Percentiles rank a stretch among this genome's conserved stretches.
phyloP scores from a whole-genome alignment of 257 asterid species.

The Ajuga chamaepitys region DNA sequence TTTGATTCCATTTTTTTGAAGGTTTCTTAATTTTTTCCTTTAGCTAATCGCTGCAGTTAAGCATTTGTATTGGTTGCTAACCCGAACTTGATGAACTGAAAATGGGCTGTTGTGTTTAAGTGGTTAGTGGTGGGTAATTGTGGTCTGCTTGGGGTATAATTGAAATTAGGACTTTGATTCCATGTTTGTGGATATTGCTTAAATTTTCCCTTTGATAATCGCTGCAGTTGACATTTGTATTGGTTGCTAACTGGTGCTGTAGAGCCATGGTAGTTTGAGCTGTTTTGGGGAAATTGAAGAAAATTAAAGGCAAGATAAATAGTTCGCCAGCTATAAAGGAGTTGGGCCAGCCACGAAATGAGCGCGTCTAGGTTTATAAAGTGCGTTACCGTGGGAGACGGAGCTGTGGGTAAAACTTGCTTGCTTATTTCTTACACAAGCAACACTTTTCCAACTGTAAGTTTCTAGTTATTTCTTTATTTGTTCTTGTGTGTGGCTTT shows the following conservation, averaged over 20 bases:
- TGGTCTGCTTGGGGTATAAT: constrained; percentile 2
- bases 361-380: constrained; percentile 61
- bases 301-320: not conserved
- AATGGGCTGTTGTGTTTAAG: constrained; percentile 22
- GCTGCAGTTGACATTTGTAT: constrained; percentile 1
- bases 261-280: constrained; percentile 1
- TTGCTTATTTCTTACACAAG: constrained; percentile 62
- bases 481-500: not conserved
- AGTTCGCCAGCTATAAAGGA: constrained; percentile 14
- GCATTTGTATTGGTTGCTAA: no score
- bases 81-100: not conserved
- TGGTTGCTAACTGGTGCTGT: not conserved
- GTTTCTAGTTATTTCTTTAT: constrained; percentile 7
- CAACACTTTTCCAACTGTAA: constrained; percentile 59
- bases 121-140: constrained; percentile 9
- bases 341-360: constrained; percentile 30
- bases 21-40: no score
- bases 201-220: not conserved
- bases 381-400: constrained; percentile 66
- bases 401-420: constrained; percentile 69
- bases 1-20: no score
- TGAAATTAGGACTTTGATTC: constrained; percentile 16
- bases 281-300: not conserved
- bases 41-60: no score
- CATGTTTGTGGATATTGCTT: constrained; percentile 5